Conservation (phyloP, 148 eudicot species). For the Nepenthes gracilis region DNA sequence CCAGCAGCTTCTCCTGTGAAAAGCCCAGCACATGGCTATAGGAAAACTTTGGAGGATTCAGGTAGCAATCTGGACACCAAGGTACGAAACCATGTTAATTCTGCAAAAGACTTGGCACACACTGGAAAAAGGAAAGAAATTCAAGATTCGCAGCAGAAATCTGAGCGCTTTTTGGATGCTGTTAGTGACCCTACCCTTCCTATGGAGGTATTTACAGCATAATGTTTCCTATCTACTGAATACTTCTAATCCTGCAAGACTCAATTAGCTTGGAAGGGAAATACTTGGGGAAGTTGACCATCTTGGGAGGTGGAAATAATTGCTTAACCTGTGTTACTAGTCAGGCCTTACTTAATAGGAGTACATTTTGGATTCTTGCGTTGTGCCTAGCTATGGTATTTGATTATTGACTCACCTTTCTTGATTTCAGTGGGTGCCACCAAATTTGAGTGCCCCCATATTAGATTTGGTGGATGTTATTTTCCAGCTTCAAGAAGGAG, state of each 20-base stretch:
- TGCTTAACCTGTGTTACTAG: background rate
- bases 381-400: background rate
- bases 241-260: too few relatives aligned
- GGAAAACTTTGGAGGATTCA: conserved; percentile 32
- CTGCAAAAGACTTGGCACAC: conserved; percentile 14
- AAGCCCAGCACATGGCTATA: conserved; percentile 24
- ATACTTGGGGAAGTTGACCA: background rate
- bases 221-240: too few relatives aligned
- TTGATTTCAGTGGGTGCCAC: conserved; percentile 86
- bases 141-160: conserved; percentile 19
- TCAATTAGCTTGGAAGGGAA: background rate
- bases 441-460: conserved; percentile 70
- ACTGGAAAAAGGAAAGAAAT: conserved; percentile 17
- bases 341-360: background rate
- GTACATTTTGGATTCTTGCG: conserved; percentile 5
- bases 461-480: conserved; percentile 90
- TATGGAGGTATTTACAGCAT: conserved; percentile 44
- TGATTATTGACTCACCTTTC: conserved; percentile 5
- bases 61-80: conserved; percentile 21
- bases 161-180: conserved; percentile 29
- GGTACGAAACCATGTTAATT: conserved; percentile 12
- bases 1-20: conserved; percentile 20
- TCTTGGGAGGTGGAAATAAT: too few relatives aligned
- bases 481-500: conserved; percentile 98
- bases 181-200: conserved; percentile 57